A percentile compares a stretch with the other conserved stretches of the same genome.
phyloP scores from a whole-genome alignment of 192 early-diverging fungal genomes.

The Coemansia sp. region DNA sequence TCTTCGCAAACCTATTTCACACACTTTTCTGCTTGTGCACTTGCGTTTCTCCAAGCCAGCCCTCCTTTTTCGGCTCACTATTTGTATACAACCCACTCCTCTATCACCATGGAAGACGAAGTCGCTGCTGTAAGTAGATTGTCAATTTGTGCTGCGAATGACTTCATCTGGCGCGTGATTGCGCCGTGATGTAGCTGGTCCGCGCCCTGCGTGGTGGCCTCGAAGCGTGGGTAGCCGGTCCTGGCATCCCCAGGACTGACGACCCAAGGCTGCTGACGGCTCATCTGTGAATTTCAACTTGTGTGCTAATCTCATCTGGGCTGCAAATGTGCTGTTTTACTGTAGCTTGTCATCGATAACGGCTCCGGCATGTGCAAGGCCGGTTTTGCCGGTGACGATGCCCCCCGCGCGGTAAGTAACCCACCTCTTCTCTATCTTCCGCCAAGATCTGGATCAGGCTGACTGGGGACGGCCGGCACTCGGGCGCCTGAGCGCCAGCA shows the following conservation, averaged over 20 bases:
- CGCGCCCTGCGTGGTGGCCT: too few relatives aligned
- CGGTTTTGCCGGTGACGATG: conserved; percentile 90
- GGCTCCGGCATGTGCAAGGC: conserved; percentile 95
- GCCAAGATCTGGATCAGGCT: too few relatives aligned
- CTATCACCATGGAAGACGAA: conserved; percentile 70
- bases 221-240: too few relatives aligned
- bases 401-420: conserved; percentile 77
- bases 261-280: neutral
- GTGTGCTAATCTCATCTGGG: conserved; percentile 22
- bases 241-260: too few relatives aligned
- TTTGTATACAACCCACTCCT: conserved; percentile 18
- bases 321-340: neutral
- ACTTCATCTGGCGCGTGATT: conserved; percentile 9
- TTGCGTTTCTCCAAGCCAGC: conserved; percentile 11
- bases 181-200: neutral
- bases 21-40: conserved; percentile 13
- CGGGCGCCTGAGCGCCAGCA: too few relatives aligned
- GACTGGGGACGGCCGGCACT: too few relatives aligned
- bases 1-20: conserved; percentile 6
- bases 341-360: conserved; percentile 83
- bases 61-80: conserved; percentile 8
- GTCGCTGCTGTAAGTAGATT: conserved; percentile 70
- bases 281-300: conserved; percentile 12
- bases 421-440: too few relatives aligned
- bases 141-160: neutral